Evolutionary conservation across 2,329 filamentous ascomycete genomes (phyloP).

Genomic region (Aspergillus unguis): DNA sequence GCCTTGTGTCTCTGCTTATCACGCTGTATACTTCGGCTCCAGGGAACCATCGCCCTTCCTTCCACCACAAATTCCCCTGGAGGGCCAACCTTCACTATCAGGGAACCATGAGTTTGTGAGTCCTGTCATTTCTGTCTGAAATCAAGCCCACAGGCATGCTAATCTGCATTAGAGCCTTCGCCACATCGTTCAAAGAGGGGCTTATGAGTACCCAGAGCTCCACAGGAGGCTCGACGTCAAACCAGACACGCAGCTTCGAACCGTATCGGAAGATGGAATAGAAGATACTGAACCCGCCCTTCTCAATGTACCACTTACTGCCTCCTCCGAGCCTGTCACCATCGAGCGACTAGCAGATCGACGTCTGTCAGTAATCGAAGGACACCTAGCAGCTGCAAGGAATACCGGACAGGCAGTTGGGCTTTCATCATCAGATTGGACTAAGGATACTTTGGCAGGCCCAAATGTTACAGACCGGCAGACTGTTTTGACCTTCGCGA

Average conservation of each 20-base stretch:
- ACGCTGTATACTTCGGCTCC: conserved; percentile 24
- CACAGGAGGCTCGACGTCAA: conserved; percentile 74
- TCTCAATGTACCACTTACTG: conserved; percentile 53
- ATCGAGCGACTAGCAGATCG: conserved; percentile 83
- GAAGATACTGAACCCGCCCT: conserved; percentile 41
- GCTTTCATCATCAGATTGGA: conserved; percentile 75
- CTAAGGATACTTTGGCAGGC: conserved; percentile 69
- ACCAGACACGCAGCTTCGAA: conserved; percentile 54
- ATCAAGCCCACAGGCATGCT: conserved; percentile 1
- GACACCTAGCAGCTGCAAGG: conserved; percentile 70
- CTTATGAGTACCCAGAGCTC: conserved; percentile 70
- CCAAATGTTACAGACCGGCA: conserved; percentile 83
- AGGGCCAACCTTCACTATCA: conserved; percentile 18
- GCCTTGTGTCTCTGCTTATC: conserved; percentile 22
- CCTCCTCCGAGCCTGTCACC: conserved; percentile 61
- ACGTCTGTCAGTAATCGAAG: conserved; percentile 70
- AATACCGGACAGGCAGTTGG: conserved; percentile 64
- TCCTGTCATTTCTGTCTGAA: neutral
- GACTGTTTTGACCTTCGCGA: conserved; percentile 77
- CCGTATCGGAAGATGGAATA: conserved; percentile 39
- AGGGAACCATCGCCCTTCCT: conserved; percentile 28
- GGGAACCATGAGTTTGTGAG: conserved; percentile 39
- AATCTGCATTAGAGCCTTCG: conserved; percentile 53
- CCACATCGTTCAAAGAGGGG: conserved; percentile 91
- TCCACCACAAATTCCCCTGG: conserved; percentile 33